Conservation (phyloP, 2,329 filamentous ascomycete species). For the Claviceps pusilla region DNA sequence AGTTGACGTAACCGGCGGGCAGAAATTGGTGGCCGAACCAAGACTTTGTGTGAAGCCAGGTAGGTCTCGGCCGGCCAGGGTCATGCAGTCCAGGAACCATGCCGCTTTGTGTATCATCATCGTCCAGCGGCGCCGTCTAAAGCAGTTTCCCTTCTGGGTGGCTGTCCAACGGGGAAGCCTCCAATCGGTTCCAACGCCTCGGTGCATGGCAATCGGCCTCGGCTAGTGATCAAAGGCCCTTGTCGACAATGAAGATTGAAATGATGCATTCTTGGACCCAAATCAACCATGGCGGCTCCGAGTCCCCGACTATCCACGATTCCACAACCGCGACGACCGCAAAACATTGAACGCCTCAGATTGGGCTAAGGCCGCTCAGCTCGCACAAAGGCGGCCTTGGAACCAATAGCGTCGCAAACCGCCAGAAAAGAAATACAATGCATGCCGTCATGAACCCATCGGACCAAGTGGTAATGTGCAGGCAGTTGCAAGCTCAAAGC, state of each 20-base stretch:
- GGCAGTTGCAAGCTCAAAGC: slow-evolving; percentile 12
- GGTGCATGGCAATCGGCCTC: background rate
- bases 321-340: slow-evolving; percentile 6
- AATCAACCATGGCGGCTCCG: slow-evolving; percentile 6
- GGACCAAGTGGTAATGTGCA: slow-evolving; percentile 3
- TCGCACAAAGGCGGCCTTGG: slow-evolving; percentile 7
- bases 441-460: slow-evolving; percentile 7
- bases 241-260: background rate
- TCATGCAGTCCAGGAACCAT: slow-evolving; percentile 3
- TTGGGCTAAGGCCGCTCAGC: slow-evolving; percentile 10
- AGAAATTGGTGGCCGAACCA: background rate
- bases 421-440: background rate
- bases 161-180: background rate
- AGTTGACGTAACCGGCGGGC: background rate
- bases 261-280: background rate
- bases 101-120: slow-evolving; percentile 6
- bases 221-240: slow-evolving; percentile 1
- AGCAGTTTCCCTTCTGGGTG: background rate
- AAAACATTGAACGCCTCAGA: slow-evolving; percentile 4
- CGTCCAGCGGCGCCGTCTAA: slow-evolving; percentile 1
- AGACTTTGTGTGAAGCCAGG: slow-evolving; percentile 1
- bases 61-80: slow-evolving; percentile 2
- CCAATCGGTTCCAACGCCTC: slow-evolving; percentile 1
- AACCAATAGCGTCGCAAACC: slow-evolving; percentile 1
- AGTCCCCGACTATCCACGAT: background rate